These are phyloP conservation scores for Thelonectria blattea DNA, from an alignment of 2,329 filamentous ascomycete species.

Conservation along the genomic window DNA sequence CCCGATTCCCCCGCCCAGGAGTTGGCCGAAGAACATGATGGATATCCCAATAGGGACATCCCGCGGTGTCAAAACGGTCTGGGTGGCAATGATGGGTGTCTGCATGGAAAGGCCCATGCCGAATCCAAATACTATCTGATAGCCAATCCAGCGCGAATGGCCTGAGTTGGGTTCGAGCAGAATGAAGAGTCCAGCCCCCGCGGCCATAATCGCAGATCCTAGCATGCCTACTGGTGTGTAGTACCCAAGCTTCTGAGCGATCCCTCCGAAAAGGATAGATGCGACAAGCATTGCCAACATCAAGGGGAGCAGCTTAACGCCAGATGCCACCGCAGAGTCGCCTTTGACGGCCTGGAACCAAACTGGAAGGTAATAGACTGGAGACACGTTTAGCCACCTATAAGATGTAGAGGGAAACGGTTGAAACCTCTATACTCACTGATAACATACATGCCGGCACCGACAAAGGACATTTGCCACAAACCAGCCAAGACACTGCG, in stretches of 20 bases:
- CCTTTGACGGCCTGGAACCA: neutral
- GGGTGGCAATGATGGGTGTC: constrained; percentile 8
- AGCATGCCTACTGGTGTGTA: constrained; percentile 47
- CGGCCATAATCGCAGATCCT: constrained; percentile 37
- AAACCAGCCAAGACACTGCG: neutral
- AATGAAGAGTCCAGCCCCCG: constrained; percentile 50
- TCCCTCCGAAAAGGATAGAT: constrained; percentile 30
- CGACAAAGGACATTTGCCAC: neutral
- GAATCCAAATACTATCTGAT: constrained; percentile 47
- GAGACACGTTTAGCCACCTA: neutral
- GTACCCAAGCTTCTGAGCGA: constrained; percentile 42
- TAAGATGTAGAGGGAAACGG: no score
- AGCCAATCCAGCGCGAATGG: constrained; percentile 32
- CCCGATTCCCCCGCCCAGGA: neutral
- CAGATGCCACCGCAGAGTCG: neutral
- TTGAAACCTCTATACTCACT: neutral
- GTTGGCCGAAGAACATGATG: neutral
- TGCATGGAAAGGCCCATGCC: constrained; percentile 10
- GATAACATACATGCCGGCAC: neutral
- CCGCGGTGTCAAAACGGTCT: neutral
- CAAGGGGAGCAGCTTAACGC: constrained; percentile 24
- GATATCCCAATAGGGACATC: constrained; percentile 13
- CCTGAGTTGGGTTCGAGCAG: constrained; percentile 37
- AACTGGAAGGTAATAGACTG: neutral
- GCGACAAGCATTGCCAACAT: constrained; percentile 30